These are phyloP conservation scores for Tetrahymena thermophila DNA, from an alignment of 73 alveolate species.

Conservation along the genomic window DNA sequence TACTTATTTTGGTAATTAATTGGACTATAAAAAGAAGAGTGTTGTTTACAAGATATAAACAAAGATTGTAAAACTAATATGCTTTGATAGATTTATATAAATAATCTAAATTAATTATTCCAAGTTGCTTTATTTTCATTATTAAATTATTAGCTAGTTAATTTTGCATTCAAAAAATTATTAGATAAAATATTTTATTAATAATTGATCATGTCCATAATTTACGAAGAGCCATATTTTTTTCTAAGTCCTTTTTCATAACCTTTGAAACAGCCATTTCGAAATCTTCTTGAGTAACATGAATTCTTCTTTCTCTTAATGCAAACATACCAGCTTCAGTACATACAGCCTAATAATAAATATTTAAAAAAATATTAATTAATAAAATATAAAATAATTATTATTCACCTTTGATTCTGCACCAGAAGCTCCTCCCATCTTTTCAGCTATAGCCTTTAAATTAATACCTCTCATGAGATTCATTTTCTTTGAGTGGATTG, in stretches of 20 bases:
- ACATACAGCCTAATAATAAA: slow-evolving; percentile 46
- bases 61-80: neutral
- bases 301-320: slow-evolving; percentile 99
- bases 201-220: slow-evolving; percentile 54
- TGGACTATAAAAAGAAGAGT: neutral
- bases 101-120: neutral
- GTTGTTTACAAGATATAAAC: neutral
- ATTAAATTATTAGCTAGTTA: neutral
- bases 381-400: neutral
- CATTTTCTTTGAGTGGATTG: slow-evolving; percentile 96
- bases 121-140: neutral
- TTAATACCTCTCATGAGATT: slow-evolving; percentile 95
- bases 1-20: neutral
- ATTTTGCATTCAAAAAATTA: neutral
- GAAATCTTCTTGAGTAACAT: slow-evolving; percentile 99
- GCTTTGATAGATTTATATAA: neutral
- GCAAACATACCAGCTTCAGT: slow-evolving; percentile 99
- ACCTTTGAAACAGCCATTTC: slow-evolving; percentile 99
- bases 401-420: slow-evolving; percentile 95
- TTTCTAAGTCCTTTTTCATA: slow-evolving; percentile 98
- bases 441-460: slow-evolving; percentile 85
- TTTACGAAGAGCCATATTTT: slow-evolving; percentile 88
- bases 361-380: neutral
- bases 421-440: slow-evolving; percentile 98
- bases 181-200: neutral